phyloP scores from a whole-genome alignment of 2,329 filamentous ascomycete species.

The Pseudocercospora fijiensis region DNA sequence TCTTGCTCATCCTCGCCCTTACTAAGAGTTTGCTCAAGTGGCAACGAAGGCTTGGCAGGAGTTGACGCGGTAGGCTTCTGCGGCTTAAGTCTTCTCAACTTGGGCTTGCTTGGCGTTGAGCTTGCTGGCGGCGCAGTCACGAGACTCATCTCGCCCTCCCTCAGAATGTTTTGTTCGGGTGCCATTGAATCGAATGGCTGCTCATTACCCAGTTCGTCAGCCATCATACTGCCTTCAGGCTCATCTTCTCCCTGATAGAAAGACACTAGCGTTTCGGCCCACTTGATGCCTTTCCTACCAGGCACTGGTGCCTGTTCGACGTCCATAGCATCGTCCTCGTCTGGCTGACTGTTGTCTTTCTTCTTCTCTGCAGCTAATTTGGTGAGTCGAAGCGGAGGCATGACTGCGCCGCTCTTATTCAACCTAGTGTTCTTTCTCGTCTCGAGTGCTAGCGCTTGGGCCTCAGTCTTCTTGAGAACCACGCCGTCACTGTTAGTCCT shows the following conservation, averaged over 20 bases:
- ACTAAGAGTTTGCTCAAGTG: slow-evolving; percentile 6
- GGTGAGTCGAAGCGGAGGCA: slow-evolving; percentile 45
- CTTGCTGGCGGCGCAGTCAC: slow-evolving; percentile 23
- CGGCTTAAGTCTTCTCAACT: slow-evolving; percentile 30
- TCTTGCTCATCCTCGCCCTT: slow-evolving; percentile 9
- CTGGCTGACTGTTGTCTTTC: slow-evolving; percentile 14
- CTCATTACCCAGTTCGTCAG: slow-evolving; percentile 24
- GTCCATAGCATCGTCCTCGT: slow-evolving; percentile 13
- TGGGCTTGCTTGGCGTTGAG: slow-evolving; percentile 35
- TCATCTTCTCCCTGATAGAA: slow-evolving; percentile 42
- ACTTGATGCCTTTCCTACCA: slow-evolving; percentile 41
- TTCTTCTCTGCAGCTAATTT: slow-evolving; percentile 39
- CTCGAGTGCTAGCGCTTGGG: slow-evolving; percentile 48
- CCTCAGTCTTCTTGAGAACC: slow-evolving; percentile 50
- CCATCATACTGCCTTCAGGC: slow-evolving; percentile 25
- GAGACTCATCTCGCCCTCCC: slow-evolving; percentile 7
- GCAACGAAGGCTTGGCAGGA: slow-evolving; percentile 15
- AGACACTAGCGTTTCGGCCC: slow-evolving; percentile 50
- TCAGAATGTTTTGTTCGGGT: background rate
- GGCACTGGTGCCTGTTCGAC: slow-evolving; percentile 27
- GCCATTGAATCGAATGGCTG: slow-evolving; percentile 3
- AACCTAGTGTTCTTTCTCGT: slow-evolving; percentile 52
- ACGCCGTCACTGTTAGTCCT: slow-evolving; percentile 44
- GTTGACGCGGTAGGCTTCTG: slow-evolving; percentile 27
- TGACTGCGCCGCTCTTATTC: slow-evolving; percentile 50